These are phyloP conservation scores for Plasmopara muralis DNA, from an alignment of 352 stramenopile genomes.

Conservation along the genomic window DNA sequence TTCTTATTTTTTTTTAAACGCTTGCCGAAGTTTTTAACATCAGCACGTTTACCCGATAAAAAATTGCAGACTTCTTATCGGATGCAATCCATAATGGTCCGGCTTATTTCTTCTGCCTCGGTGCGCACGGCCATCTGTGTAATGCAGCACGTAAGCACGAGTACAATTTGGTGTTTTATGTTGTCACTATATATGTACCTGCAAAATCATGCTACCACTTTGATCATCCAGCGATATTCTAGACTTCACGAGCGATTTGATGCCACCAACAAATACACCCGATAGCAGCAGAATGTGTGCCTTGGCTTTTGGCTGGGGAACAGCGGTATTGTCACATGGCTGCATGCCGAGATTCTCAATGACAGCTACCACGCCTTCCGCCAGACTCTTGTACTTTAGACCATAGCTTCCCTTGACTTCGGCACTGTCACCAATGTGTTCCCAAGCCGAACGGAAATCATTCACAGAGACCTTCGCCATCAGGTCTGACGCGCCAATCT, in stretches of 20 bases:
- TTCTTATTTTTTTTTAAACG: slow-evolving; percentile 1
- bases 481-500: slow-evolving; percentile 93
- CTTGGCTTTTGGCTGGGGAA: slow-evolving; percentile 84
- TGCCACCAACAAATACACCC: slow-evolving; percentile 93
- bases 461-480: slow-evolving; percentile 95
- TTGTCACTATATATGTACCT: slow-evolving; percentile 31
- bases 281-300: slow-evolving; percentile 95
- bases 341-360: slow-evolving; percentile 98
- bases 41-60: not conserved
- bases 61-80: slow-evolving; percentile 45
- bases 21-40: not conserved
- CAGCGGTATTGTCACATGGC: slow-evolving; percentile 92
- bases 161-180: not conserved
- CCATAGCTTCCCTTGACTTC: slow-evolving; percentile 97
- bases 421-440: slow-evolving; percentile 89
- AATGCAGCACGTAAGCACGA: slow-evolving; percentile 13
- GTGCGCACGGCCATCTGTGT: slow-evolving; percentile 94
- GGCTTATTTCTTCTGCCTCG: slow-evolving; percentile 90
- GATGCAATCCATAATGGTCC: slow-evolving; percentile 97
- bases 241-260: slow-evolving; percentile 93
- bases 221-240: slow-evolving; percentile 91
- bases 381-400: slow-evolving; percentile 95
- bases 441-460: slow-evolving; percentile 96
- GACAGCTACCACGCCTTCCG: slow-evolving; percentile 92
- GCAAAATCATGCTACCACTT: slow-evolving; percentile 88